These are phyloP conservation scores for Chenopodium formosanum DNA, from an alignment of 148 eudicot genomes.

Conservation along the genomic window DNA sequence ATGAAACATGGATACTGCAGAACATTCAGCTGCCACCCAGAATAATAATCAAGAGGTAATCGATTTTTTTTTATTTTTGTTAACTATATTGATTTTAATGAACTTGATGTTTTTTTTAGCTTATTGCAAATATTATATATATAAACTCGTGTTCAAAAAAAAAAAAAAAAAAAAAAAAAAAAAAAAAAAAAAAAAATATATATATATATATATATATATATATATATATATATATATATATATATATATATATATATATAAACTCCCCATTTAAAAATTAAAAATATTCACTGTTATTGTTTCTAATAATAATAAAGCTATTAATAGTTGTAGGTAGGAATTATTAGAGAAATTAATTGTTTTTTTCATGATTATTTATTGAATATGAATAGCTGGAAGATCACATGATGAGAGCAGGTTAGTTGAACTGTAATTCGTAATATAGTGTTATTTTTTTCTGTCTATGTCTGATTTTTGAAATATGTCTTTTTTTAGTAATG, in stretches of 20 bases:
- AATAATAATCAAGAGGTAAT: conserved; percentile 27
- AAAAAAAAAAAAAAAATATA: too few species aligned
- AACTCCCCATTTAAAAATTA: not conserved
- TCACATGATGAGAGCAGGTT: conserved; percentile 1
- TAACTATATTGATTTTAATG: not conserved
- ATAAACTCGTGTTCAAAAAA: too few species aligned
- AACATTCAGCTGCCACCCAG: conserved; percentile 1
- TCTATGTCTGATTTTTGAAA: not conserved
- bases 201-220: too few species aligned
- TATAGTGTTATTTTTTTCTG: not conserved
- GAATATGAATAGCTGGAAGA: not conserved
- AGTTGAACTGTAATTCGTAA: not conserved
- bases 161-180: too few species aligned
- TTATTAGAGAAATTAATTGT: not conserved
- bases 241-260: too few species aligned
- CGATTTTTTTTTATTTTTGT: not conserved
- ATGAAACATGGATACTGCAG: conserved; percentile 19
- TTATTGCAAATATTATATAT: not conserved
- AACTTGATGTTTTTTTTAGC: too few species aligned
- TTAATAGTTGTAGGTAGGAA: not conserved
- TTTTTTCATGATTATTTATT: not conserved
- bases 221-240: too few species aligned
- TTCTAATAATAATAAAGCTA: not conserved
- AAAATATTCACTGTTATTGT: not conserved
- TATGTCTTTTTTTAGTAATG: not conserved